Evolutionary conservation across 1,139 yeast genomes (phyloP), one percentile per base, ranked within the genome.

Genomic region (Yamadazyma aaseri): DNA sequence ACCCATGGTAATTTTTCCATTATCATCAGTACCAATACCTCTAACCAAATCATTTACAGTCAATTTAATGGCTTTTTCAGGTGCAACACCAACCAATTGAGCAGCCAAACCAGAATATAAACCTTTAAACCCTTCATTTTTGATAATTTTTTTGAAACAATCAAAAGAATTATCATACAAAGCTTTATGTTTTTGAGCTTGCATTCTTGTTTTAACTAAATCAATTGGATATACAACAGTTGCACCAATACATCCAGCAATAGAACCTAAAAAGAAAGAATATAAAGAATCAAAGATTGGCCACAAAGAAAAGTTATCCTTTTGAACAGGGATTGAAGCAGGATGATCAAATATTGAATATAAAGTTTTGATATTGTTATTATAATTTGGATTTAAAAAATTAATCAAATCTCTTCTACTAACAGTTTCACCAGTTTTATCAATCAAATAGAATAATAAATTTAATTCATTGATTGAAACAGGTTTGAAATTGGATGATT

Each of bases 171-270:
- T 89, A 45, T 76, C 78, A 63, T 92, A 92, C 33, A 73, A 63
- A 14, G 86, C 74, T 26, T 82, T 69, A 42, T 80, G 76, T 49
- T 89, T 79, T 65, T 92, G 97, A 44, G 95, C 95, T 64, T 92
- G 98, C 96, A 92, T 87, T 60, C 97, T 79, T 3, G 98, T 92
- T 67, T 92, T 92, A 46, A 92, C 92, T 58, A 92, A 73, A 64
- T 92, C 98, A 50, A 92, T 92, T 28, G 98, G 98, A 57, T 92
- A 92, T 29, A 92, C 98, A n/a, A 85, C 89, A 7, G 97, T 86
- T 17, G 98, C 97, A 47, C 98, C 98, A 61, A 92, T 81, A 54
- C 97, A 95, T 41, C 98, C 98, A 22, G 98, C 97, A 35, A 90
- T 73, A 3, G 97, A 89, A 18, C 98, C 98, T 42, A 92, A 69